phyloP scores from a whole-genome alignment of 164 flowering plant genomes.

The Umbellularia californica region DNA sequence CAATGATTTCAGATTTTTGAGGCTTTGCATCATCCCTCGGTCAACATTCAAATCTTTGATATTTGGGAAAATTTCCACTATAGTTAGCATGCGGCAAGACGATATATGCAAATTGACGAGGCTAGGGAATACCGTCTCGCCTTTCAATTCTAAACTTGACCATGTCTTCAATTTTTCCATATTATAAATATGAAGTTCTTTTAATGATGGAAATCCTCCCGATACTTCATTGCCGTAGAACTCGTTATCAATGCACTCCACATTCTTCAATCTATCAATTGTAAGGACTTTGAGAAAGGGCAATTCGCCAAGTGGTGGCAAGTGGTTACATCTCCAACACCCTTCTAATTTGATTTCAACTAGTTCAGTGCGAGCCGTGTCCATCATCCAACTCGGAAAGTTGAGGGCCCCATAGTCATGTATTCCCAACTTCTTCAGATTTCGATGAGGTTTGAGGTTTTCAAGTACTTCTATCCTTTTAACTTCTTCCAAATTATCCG shows the following conservation, averaged over 20 bases:
- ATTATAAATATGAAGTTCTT: background rate
- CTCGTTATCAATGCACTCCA: background rate
- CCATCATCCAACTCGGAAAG: constrained; percentile 22
- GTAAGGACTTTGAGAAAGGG: constrained; percentile 9
- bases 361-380: background rate
- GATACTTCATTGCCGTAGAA: background rate
- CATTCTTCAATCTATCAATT: constrained; percentile 5
- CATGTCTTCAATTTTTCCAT: constrained; percentile 8
- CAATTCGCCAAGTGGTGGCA: constrained; percentile 23
- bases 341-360: background rate
- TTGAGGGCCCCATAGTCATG: background rate
- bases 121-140: background rate
- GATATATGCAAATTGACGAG: background rate
- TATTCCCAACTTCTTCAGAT: constrained; percentile 14
- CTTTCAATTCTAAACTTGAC: background rate
- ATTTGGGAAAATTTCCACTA: background rate
- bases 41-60: background rate
- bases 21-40: background rate
- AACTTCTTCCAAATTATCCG: background rate
- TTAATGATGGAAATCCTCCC: constrained; percentile 5
- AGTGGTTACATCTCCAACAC: constrained; percentile 14
- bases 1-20: background rate
- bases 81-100: background rate
- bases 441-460: constrained; percentile 21
- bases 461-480: background rate